Evolutionary conservation across 2,329 filamentous ascomycete genomes (phyloP), one percentile per base, ranked within the genome.

Genomic region (Scedosporium dehoogii): DNA sequence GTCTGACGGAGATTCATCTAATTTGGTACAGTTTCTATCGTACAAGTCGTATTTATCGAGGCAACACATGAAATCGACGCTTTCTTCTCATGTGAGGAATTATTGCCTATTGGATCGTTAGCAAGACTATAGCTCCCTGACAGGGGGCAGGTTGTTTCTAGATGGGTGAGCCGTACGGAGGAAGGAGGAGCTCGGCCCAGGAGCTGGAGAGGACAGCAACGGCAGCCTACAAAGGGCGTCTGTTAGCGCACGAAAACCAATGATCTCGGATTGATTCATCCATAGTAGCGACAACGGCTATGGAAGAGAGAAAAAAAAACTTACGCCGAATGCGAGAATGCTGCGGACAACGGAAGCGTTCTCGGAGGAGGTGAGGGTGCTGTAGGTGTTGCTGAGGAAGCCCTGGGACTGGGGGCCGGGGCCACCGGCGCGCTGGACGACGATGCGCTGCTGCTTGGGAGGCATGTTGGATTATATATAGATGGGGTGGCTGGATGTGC

Each of bases 341-440:
- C 86, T 89, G 69, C 84, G 81, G 64, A 90, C 86, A 63, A 89
- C 82, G 63, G 85, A 82, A 58, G 85, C 81, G 74, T 90, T 90
- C 71, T 90, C 87, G 41, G 86, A 74, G 29, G 83, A 82, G 62
- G 85, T 89, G 70, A 89, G 70, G 67, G 84, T 78, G 64, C 82
- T 79, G 74, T 88, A 89, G 67, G 83, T 79, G 63, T 78, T 78
- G 68, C 77, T 77, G 66, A 88, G 67, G 73, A 84, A 79, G 66
- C 86, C 81, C 55, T 62, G 3, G 10, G 61, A 21, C 53, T 62
- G 14, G 25, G 33, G 25, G n/a, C 48, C 25, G 59, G 7, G 12
- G 25, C 25, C 25, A 5, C 33, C 60, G 41, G 21, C 53, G 25
- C 56, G 53, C 55, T 62, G 41, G 9, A 62, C 61, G 5, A 62